Percentiles rank a stretch among this genome's conserved stretches.
Conservation (phyloP, 2,329 filamentous ascomycete species). For the Nothophaeocryptopus gaeumannii region DNA sequence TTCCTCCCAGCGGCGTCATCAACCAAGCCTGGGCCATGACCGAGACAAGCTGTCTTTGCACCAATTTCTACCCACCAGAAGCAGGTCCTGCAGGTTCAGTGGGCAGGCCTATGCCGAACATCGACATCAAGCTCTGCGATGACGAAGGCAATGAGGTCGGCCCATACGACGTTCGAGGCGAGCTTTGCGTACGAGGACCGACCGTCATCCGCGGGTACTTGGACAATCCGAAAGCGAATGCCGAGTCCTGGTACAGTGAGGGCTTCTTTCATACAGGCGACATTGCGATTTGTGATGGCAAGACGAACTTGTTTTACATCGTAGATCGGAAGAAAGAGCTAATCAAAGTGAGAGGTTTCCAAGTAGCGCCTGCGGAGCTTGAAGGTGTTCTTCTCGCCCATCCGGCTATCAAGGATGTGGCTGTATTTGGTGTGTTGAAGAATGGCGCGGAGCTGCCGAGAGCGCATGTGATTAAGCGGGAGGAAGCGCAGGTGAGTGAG, state of each 20-base stretch:
- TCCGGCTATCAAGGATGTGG: slow-evolving; percentile 47
- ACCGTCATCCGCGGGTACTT: slow-evolving; percentile 53
- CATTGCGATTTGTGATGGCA: slow-evolving; percentile 27
- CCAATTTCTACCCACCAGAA: slow-evolving; percentile 33
- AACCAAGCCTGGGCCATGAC: slow-evolving; percentile 48
- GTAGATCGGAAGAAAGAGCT: slow-evolving; percentile 53
- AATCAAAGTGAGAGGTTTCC: slow-evolving; percentile 55
- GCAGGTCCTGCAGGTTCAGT: slow-evolving; percentile 43
- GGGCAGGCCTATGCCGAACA: slow-evolving; percentile 42
- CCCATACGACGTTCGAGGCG: slow-evolving; percentile 37
- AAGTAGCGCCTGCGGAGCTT: slow-evolving; percentile 51
- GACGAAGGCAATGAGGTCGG: slow-evolving; percentile 35
- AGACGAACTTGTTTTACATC: slow-evolving; percentile 52
- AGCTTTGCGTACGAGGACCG: slow-evolving; percentile 54
- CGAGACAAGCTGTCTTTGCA: slow-evolving; percentile 40
- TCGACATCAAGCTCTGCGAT: slow-evolving; percentile 51
- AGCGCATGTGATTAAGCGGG: slow-evolving; percentile 31
- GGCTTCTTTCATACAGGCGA: slow-evolving; percentile 53
- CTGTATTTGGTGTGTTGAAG: slow-evolving; percentile 45
- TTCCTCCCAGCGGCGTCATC: slow-evolving; percentile 41
- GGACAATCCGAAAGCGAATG: slow-evolving; percentile 49
- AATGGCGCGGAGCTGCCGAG: slow-evolving; percentile 29
- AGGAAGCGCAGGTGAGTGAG: slow-evolving; percentile 35
- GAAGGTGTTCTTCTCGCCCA: slow-evolving; percentile 49
- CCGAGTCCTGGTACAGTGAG: slow-evolving; percentile 45